Percentiles rank a stretch among this genome's conserved stretches.
These are phyloP conservation scores for Phanerochaete carnosa DNA, from an alignment of 768 basidiomycete species.

Conservation along the genomic window DNA sequence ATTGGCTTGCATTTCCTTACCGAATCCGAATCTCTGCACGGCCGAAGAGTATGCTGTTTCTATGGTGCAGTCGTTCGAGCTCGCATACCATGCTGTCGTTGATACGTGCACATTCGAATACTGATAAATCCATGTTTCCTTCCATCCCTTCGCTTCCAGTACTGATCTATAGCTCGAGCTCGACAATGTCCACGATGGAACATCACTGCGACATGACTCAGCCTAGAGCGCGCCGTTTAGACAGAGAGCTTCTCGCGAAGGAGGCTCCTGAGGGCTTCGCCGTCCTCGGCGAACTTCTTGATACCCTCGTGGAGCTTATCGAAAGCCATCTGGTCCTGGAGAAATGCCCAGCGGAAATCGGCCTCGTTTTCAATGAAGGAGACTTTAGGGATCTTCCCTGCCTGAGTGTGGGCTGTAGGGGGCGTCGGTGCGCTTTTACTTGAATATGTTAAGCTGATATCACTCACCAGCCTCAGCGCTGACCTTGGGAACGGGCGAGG, in stretches of 20 bases:
- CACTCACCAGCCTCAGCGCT: slow-evolving; percentile 57
- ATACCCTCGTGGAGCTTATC: slow-evolving; percentile 99
- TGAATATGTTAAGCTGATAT: background rate
- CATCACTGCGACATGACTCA: too few relatives aligned
- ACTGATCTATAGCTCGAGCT: too few relatives aligned
- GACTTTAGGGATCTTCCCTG: slow-evolving; percentile 72
- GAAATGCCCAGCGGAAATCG: slow-evolving; percentile 92
- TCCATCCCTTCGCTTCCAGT: background rate
- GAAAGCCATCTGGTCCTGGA: slow-evolving; percentile 94
- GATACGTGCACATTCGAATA: too few relatives aligned
- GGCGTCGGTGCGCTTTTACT: background rate
- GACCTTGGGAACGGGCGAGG: slow-evolving; percentile 78
- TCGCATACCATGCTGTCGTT: too few relatives aligned
- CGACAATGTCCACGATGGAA: too few relatives aligned
- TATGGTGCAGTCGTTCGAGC: too few relatives aligned
- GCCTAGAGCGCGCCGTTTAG: too few relatives aligned
- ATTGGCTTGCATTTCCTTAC: too few relatives aligned
- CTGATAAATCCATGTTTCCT: background rate
- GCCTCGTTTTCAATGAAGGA: slow-evolving; percentile 88
- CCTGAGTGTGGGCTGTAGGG: slow-evolving; percentile 42
- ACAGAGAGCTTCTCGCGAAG: slow-evolving; percentile 68
- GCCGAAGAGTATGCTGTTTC: too few relatives aligned
- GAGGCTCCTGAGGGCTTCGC: slow-evolving; percentile 79
- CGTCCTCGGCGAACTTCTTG: slow-evolving; percentile 97
- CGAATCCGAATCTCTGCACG: too few relatives aligned